Evolutionary conservation across 1,284 basidiomycete species (phyloP).

Genomic region (Ustilago sp.): DNA sequence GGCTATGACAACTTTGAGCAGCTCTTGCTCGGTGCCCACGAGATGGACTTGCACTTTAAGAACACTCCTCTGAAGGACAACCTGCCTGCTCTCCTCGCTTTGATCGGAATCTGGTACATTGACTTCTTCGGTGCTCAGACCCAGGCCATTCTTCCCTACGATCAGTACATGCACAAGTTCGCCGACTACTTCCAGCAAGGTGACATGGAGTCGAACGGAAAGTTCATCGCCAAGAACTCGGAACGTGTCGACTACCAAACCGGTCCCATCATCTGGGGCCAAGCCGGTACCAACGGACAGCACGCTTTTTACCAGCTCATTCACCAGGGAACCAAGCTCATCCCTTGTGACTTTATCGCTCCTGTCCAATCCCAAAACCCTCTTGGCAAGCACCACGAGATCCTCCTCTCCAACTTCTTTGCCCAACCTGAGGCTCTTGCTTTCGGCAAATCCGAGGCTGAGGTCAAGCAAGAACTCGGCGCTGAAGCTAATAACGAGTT

Average conservation of each 20-base stretch:
- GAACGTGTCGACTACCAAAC: constrained; percentile 95
- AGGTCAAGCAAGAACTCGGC: constrained; percentile 84
- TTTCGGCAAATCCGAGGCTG: constrained; percentile 93
- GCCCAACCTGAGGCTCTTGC: constrained; percentile 92
- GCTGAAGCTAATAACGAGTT: constrained; percentile 80
- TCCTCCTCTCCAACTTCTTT: constrained; percentile 97
- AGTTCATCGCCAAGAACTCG: constrained; percentile 92
- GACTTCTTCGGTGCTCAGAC: constrained; percentile 97
- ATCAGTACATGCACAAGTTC: constrained; percentile 99
- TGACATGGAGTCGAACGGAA: constrained; percentile 99
- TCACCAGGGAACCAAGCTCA: constrained; percentile 79
- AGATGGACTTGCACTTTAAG: constrained; percentile 97
- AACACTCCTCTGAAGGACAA: constrained; percentile 88
- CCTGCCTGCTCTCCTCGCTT: constrained; percentile 88
- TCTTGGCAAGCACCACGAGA: constrained; percentile 89
- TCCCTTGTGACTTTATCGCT: constrained; percentile 92
- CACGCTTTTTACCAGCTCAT: constrained; percentile 99
- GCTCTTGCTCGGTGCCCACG: constrained; percentile 90
- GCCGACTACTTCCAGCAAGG: constrained; percentile 99
- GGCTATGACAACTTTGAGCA: constrained; percentile 94
- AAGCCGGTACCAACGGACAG: constrained; percentile 96
- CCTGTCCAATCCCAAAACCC: constrained; percentile 94
- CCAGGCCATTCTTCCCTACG: constrained; percentile 93
- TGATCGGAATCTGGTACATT: constrained; percentile 98
- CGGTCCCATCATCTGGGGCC: constrained; percentile 99